phyloP scores from a whole-genome alignment of 306 rosid genomes.

The Benincasa hispida region DNA sequence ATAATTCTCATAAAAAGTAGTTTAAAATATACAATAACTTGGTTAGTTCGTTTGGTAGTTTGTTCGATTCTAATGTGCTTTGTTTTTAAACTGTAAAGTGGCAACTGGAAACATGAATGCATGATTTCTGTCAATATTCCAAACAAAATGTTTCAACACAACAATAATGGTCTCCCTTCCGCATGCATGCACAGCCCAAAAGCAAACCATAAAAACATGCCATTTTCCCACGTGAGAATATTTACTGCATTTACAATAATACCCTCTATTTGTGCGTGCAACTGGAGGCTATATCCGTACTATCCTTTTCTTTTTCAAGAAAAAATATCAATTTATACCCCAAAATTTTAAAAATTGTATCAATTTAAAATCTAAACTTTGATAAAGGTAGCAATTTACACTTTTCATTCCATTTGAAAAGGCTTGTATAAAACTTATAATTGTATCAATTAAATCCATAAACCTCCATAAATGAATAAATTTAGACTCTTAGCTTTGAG shows the following conservation, averaged over 20 bases:
- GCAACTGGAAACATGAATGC: background rate
- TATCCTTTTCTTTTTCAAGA: background rate
- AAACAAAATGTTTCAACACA: background rate
- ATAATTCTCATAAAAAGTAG: background rate
- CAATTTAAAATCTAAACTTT: too few relatives aligned
- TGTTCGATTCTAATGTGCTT: too few relatives aligned
- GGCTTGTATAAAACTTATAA: too few relatives aligned
- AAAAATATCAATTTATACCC: too few relatives aligned
- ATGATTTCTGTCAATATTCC: constrained; percentile 3
- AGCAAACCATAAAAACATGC: background rate
- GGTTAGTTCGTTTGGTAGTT: too few relatives aligned
- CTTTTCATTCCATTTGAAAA: too few relatives aligned
- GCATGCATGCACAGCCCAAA: constrained; percentile 1
- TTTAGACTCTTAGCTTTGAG: too few relatives aligned
- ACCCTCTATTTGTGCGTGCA: background rate
- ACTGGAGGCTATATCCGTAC: background rate
- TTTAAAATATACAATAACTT: background rate
- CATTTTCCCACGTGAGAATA: background rate
- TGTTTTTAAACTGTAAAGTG: background rate
- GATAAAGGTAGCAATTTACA: too few relatives aligned
- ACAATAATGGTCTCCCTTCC: background rate
- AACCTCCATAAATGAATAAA: too few relatives aligned
- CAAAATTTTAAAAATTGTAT: too few relatives aligned
- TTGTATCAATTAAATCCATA: too few relatives aligned
- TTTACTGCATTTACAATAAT: background rate